Evolutionary conservation across 208 protist genomes (phyloP).

Genomic region (Acanthamoeba royreba): DNA sequence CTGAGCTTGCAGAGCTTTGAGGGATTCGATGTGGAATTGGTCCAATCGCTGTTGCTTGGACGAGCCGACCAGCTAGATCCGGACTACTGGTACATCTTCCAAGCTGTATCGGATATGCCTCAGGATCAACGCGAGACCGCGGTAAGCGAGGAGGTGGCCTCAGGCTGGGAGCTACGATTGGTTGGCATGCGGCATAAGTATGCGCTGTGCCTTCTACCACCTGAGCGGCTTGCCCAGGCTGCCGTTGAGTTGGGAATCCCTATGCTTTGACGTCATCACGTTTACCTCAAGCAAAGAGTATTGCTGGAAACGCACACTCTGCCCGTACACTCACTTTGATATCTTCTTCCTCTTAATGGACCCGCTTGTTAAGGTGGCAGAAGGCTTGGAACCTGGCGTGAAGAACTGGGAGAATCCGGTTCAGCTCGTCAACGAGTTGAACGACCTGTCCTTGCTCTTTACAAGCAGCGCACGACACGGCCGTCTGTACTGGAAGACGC

Average conservation of each 20-base stretch:
- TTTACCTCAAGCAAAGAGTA: too few relatives aligned
- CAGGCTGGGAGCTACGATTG: background rate
- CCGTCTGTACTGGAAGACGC: constrained; percentile 35
- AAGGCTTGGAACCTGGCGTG: too few relatives aligned
- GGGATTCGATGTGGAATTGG: background rate
- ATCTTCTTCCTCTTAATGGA: too few relatives aligned
- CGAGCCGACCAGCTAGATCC: background rate
- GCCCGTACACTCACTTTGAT: too few relatives aligned
- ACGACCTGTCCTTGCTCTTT: too few relatives aligned
- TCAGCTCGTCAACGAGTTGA: too few relatives aligned
- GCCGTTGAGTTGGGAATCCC: background rate
- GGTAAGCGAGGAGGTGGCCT: background rate
- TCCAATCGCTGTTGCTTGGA: background rate
- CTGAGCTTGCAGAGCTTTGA: background rate
- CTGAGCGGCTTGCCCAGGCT: background rate
- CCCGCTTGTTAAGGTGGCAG: too few relatives aligned
- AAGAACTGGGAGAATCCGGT: too few relatives aligned
- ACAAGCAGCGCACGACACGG: too few relatives aligned
- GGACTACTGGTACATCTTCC: background rate
- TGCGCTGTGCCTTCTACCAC: background rate
- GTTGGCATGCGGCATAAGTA: background rate
- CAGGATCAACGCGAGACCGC: background rate
- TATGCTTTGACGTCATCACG: too few relatives aligned
- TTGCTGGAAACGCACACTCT: too few relatives aligned
- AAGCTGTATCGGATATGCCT: background rate